Evolutionary conservation across 768 basidiomycete genomes (phyloP), one percentile per base, ranked within the genome.

Genomic region (Lentinula aciculospora): DNA sequence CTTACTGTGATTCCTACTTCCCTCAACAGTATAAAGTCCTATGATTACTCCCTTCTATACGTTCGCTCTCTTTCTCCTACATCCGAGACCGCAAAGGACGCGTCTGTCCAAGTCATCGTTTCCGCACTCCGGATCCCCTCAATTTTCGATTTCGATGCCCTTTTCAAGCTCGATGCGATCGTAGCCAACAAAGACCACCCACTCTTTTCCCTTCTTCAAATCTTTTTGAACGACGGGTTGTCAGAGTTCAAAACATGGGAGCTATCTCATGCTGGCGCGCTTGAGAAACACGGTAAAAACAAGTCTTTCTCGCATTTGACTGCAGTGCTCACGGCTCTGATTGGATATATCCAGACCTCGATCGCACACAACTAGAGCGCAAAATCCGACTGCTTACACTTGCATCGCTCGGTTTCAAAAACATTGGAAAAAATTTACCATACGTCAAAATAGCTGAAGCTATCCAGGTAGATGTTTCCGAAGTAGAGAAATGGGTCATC

Each of bases 401-500:
- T 51, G 83, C 90, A 13, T 83, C 88, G 0, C 78, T 94, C 31
- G 88, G 84, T n/a, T 86, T 88, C 67, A 76, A 86, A 62, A 81
- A 90, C 65, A 79, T 92, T 32, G 89, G 90, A 8, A 81, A 82
- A 46, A 84, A 86, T 63, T 75, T 95, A 13, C 71, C 86, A 0
- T 94, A 94, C 69, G 68, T 81, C 9, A 80, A 78, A 64, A 82
- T 95, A 36, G 85, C 86, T 1, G 75, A 82, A 28, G 76, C 81
- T 12, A 71, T 94, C 44, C 81, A 89, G 61, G 82, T 92, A 7
- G 79, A 84, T 25, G 60, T 69, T 21, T 73, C 79, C 25, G 76
- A 89, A 59, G 90, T 94, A 28, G 93, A 94, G 68, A 85, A 81
- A 65, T 94, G 91, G 90, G 84, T 85, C 39, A 94, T 94, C 61